A percentile compares a stretch with the other conserved stretches of the same genome.
Evolutionary conservation across 352 stramenopile genomes (phyloP).

Genomic region (Phytopythium ostracodes): DNA sequence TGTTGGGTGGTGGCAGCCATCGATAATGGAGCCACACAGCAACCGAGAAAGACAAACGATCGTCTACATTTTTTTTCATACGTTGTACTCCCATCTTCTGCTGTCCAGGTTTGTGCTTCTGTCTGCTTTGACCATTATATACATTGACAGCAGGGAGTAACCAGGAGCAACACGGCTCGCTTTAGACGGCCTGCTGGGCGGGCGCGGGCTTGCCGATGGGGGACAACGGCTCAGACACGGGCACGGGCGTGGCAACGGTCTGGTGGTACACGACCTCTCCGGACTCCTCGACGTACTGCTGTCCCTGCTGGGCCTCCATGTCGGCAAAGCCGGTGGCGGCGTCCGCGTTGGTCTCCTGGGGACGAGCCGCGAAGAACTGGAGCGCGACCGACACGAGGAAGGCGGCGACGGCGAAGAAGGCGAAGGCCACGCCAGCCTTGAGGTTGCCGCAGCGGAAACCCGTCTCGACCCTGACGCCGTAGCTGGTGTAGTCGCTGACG

Average conservation of each 20-base stretch:
- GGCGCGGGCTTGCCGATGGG: slow-evolving; percentile 6
- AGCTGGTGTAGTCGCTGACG: slow-evolving; percentile 10
- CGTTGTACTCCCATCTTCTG: too few species aligned
- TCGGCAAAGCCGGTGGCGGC: neutral
- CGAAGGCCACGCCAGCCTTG: slow-evolving; percentile 28
- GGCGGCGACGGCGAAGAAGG: slow-evolving; percentile 34
- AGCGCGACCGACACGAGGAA: slow-evolving; percentile 30
- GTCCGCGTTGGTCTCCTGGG: neutral
- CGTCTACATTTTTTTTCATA: neutral
- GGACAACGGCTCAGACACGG: slow-evolving; percentile 11
- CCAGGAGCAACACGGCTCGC: too few species aligned
- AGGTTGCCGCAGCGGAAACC: slow-evolving; percentile 30
- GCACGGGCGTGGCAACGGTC: slow-evolving; percentile 17
- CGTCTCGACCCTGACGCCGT: slow-evolving; percentile 1
- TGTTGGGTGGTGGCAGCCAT: slow-evolving; percentile 1
- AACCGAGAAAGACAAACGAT: neutral
- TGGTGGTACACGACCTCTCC: slow-evolving; percentile 20
- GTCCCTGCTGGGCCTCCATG: slow-evolving; percentile 9
- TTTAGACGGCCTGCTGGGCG: neutral
- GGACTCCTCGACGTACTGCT: slow-evolving; percentile 10
- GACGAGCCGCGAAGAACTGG: slow-evolving; percentile 23
- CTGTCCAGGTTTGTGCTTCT: neutral
- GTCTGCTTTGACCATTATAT: neutral
- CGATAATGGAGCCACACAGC: neutral
- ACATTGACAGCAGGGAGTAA: neutral